phyloP scores from a whole-genome alignment of 1,284 basidiomycete species.

The Irpex sp. region DNA sequence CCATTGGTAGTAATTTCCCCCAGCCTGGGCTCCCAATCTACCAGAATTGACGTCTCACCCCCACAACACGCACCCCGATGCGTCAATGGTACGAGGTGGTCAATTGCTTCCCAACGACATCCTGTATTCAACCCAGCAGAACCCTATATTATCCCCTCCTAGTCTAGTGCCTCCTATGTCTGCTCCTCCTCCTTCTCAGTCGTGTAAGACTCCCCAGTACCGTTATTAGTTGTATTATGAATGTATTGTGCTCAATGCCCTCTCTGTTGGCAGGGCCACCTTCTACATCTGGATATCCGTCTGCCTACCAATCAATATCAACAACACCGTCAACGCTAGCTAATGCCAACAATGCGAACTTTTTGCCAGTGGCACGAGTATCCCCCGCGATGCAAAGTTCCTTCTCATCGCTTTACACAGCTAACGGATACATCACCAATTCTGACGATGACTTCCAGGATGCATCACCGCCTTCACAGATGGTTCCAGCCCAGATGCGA shows the following conservation, averaged over 20 bases:
- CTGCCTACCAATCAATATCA: constrained; percentile 19
- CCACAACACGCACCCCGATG: constrained; percentile 22
- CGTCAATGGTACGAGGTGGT: constrained; percentile 24
- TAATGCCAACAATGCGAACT: not conserved
- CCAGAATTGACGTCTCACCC: constrained; percentile 29
- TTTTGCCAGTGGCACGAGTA: not conserved
- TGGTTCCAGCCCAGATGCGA: constrained; percentile 19
- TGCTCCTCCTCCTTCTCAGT: constrained; percentile 28
- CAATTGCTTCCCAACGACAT: constrained; percentile 34
- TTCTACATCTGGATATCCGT: constrained; percentile 22
- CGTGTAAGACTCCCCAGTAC: constrained; percentile 65
- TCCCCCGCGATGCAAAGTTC: constrained; percentile 13
- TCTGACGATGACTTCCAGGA: constrained; percentile 22
- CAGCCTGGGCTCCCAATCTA: constrained; percentile 32
- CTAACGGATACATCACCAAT: constrained; percentile 8
- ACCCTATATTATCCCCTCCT: constrained; percentile 31
- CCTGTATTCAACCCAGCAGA: constrained; percentile 31
- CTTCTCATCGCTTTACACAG: constrained; percentile 24
- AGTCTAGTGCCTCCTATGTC: constrained; percentile 27
- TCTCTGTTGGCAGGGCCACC: constrained; percentile 49
- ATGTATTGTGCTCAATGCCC: constrained; percentile 67
- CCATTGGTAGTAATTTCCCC: constrained; percentile 24
- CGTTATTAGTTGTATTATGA: constrained; percentile 63
- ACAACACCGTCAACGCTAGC: constrained; percentile 7
- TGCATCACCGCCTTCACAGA: constrained; percentile 11